phyloP scores from a whole-genome alignment of 768 basidiomycete species.

The Pleurotus eryngii region DNA sequence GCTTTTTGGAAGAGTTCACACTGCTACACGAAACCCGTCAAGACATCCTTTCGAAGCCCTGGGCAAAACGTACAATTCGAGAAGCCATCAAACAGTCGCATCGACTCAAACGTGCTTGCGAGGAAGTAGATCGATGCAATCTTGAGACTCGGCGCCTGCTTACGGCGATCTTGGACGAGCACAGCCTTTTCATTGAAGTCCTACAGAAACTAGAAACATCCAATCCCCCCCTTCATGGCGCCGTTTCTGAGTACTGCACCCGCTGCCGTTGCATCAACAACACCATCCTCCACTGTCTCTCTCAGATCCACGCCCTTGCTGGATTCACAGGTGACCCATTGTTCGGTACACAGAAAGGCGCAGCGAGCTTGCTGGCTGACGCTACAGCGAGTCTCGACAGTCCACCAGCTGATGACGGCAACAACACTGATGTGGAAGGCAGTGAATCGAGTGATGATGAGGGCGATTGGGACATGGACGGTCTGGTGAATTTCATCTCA shows the following conservation, averaged over 20 bases:
- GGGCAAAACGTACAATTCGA: constrained; percentile 15
- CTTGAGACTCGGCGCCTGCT: constrained; percentile 18
- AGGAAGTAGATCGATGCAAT: constrained; percentile 20
- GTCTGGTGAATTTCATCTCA: not conserved
- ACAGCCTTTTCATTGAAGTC: not conserved
- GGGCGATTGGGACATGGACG: not conserved
- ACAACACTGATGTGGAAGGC: not conserved
- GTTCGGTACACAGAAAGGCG: constrained; percentile 1
- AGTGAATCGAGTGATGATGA: not conserved
- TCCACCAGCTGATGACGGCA: not conserved
- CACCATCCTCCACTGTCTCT: constrained; percentile 6
- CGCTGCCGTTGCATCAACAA: constrained; percentile 8
- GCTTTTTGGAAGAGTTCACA: constrained; percentile 13
- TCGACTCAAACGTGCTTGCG: constrained; percentile 17
- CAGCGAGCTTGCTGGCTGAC: not conserved
- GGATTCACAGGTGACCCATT: constrained; percentile 8
- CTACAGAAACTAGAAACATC: not conserved
- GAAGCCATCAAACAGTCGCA: constrained; percentile 16
- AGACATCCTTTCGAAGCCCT: constrained; percentile 14
- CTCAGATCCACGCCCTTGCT: constrained; percentile 5
- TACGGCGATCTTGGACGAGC: constrained; percentile 14
- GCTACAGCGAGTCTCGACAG: not conserved
- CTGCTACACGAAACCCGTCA: constrained; percentile 15
- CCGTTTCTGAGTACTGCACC: constrained; percentile 6
- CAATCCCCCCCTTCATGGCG: constrained; percentile 9